Conservation (phyloP, 2,329 filamentous ascomycete genomes). For the Epichloe uncinata region DNA sequence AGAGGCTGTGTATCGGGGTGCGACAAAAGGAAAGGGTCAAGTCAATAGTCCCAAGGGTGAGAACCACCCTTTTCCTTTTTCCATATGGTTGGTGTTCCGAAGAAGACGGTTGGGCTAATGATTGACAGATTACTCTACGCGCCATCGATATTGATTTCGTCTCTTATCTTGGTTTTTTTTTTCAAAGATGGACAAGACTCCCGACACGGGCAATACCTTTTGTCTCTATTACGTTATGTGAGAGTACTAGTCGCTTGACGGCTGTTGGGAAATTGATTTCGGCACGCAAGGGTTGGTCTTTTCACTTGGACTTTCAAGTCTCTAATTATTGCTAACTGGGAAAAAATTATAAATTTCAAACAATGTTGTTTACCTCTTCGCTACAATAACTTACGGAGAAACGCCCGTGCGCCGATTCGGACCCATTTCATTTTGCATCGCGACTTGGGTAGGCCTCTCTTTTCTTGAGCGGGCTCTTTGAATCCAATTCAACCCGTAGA, state of each 20-base stretch:
- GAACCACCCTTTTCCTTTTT: not conserved
- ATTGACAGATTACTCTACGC: conserved; percentile 21
- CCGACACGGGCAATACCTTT: not conserved
- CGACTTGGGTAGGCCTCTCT: not conserved
- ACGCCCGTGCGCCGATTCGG: not conserved
- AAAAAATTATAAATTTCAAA: not conserved
- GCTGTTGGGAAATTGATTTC: not conserved
- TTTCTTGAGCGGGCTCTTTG: not conserved
- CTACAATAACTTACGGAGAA: not conserved
- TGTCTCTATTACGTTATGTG: not conserved
- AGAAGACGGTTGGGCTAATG: not conserved
- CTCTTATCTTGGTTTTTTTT: not conserved
- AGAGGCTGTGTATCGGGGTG: conserved; percentile 95
- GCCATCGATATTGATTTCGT: conserved; percentile 22
- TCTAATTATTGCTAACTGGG: conserved; percentile 4
- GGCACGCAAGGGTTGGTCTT: conserved; percentile 15
- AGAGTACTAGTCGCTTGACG: not conserved
- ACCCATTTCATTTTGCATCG: not conserved
- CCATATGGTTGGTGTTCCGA: not conserved
- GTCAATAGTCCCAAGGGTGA: conserved; percentile 83
- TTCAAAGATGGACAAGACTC: not conserved
- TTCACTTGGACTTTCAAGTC: conserved; percentile 8
- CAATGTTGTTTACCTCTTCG: not conserved
- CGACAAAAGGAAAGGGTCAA: conserved; percentile 92
- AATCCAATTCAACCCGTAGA: not conserved